Conservation (phyloP, 2,329 filamentous ascomycete species). For the Sclerotinia subarctica region DNA sequence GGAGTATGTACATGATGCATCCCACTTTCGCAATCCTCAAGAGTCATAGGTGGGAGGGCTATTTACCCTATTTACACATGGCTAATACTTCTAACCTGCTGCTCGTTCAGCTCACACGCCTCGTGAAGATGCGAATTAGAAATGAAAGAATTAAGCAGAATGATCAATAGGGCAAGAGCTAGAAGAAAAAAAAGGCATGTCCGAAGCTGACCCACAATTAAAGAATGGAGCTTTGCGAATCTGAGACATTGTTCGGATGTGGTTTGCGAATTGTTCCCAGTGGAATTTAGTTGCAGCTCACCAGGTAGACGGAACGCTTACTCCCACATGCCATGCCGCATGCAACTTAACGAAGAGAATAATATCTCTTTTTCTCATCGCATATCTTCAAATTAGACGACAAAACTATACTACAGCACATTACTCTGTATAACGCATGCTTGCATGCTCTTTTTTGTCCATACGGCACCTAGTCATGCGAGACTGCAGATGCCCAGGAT, state of each 20-base stretch:
- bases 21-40: constrained; percentile 9
- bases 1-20: background rate
- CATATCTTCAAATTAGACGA: background rate
- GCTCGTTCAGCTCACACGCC: no score
- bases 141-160: no score
- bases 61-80: background rate
- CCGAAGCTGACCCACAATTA: no score
- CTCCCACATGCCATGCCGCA: background rate
- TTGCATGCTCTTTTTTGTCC: background rate
- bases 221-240: background rate
- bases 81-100: no score
- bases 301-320: background rate
- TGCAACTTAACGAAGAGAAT: background rate
- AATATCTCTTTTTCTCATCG: background rate
- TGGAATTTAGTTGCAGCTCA: background rate
- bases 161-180: background rate
- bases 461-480: background rate
- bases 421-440: background rate
- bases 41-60: background rate
- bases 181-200: background rate
- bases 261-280: background rate
- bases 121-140: no score
- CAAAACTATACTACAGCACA: background rate
- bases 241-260: background rate
- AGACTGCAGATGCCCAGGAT: background rate